Evolutionary conservation across 1,139 yeast genomes (phyloP).

Genomic region (Hansenula sp.): DNA sequence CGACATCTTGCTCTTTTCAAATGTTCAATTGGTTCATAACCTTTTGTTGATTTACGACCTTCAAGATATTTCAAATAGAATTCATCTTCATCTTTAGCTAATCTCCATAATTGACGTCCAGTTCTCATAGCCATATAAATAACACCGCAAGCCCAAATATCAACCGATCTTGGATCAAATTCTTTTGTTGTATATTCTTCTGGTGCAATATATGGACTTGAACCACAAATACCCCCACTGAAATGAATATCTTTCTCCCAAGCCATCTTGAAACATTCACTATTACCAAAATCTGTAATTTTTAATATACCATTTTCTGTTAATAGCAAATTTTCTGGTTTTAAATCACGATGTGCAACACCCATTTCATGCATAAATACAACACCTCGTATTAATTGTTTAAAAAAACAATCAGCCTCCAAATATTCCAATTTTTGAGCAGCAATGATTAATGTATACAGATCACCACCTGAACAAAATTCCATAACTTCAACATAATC

Average conservation of each 20-base stretch:
- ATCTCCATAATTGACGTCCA: slow-evolving; percentile 89
- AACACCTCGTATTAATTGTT: slow-evolving; percentile 86
- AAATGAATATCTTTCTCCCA: slow-evolving; percentile 89
- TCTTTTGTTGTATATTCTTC: slow-evolving; percentile 76
- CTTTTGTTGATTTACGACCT: slow-evolving; percentile 75
- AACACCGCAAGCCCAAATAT: slow-evolving; percentile 96
- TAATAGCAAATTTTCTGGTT: slow-evolving; percentile 86
- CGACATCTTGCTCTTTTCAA: slow-evolving; percentile 83
- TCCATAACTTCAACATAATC: slow-evolving; percentile 97
- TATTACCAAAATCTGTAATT: slow-evolving; percentile 93
- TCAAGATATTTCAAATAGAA: slow-evolving; percentile 69
- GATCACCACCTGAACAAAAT: slow-evolving; percentile 92
- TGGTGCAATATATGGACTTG: slow-evolving; percentile 94
- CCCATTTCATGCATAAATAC: slow-evolving; percentile 98
- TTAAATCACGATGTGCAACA: slow-evolving; percentile 90
- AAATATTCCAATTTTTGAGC: slow-evolving; percentile 78
- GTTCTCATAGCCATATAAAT: slow-evolving; percentile 98
- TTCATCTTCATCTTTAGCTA: slow-evolving; percentile 78
- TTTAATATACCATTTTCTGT: slow-evolving; percentile 79
- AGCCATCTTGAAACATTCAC: slow-evolving; percentile 94
- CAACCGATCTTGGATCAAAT: slow-evolving; percentile 90
- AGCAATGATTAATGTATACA: slow-evolving; percentile 80
- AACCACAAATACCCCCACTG: slow-evolving; percentile 81
- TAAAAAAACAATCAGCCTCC: slow-evolving; percentile 95
- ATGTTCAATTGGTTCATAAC: slow-evolving; percentile 87